Percentiles rank a stretch among this genome's conserved stretches.
Evolutionary conservation across 331 rosid species (phyloP).

Genomic region (Acacia concinna): DNA sequence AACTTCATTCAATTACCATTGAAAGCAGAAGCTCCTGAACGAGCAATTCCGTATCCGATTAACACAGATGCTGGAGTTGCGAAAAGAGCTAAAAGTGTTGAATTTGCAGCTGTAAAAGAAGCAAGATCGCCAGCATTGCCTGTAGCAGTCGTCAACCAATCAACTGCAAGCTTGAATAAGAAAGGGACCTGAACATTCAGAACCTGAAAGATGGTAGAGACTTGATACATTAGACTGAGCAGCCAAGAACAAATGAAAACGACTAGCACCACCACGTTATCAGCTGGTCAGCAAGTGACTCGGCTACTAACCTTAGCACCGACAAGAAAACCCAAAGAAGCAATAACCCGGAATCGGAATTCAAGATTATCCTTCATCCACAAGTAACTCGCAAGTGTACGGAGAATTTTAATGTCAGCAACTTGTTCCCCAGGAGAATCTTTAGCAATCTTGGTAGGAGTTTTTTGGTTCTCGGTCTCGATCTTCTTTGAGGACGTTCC

Average conservation of each 20-base stretch:
- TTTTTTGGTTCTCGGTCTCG: constrained; percentile 26
- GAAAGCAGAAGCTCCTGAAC: constrained; percentile 87
- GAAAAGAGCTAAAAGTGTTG: constrained; percentile 62
- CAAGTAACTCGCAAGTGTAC: constrained; percentile 81
- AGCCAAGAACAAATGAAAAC: constrained; percentile 16
- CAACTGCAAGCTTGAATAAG: constrained; percentile 93
- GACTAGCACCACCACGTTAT: constrained; percentile 24
- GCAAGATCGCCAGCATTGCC: constrained; percentile 68
- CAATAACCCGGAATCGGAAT: constrained; percentile 73
- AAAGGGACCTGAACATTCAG: constrained; percentile 98
- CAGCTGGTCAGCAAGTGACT: constrained; percentile 1
- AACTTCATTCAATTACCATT: constrained; percentile 78
- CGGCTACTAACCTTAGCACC: constrained; percentile 78
- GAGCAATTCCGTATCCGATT: constrained; percentile 95
- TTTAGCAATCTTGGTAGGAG: constrained; percentile 27
- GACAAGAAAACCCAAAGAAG: constrained; percentile 79
- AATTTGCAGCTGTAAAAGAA: constrained; percentile 60
- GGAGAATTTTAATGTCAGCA: constrained; percentile 61
- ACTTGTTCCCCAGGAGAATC: constrained; percentile 26
- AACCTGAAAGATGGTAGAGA: constrained; percentile 47
- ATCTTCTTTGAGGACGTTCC: constrained; percentile 29
- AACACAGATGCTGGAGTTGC: constrained; percentile 90
- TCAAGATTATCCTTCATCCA: constrained; percentile 92
- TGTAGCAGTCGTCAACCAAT: constrained; percentile 73
- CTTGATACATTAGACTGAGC: constrained; percentile 1